Evolutionary conservation across 805 yeast species (phyloP).

Genomic region (Candida insectalens): DNA sequence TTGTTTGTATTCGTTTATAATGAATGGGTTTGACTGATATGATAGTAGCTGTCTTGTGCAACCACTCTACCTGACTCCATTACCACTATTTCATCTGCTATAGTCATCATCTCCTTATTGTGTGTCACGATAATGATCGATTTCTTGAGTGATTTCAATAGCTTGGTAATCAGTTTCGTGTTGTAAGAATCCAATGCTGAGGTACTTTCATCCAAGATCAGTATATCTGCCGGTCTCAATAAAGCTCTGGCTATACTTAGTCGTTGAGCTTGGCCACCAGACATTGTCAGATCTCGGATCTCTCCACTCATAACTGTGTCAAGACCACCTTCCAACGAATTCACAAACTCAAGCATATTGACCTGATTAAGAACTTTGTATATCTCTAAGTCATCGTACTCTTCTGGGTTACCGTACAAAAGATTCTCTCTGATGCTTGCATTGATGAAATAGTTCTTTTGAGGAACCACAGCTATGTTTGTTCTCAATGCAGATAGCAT

Average conservation of each 20-base stretch:
- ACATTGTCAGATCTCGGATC: conserved; percentile 34
- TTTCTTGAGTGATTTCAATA: conserved; percentile 32
- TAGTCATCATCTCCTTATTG: conserved; percentile 51
- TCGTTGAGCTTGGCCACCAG: conserved; percentile 91
- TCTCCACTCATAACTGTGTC: conserved; percentile 48
- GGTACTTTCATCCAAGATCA: conserved; percentile 85
- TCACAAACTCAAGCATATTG: conserved; percentile 45
- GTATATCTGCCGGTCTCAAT: conserved; percentile 49
- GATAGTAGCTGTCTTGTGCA: conserved; percentile 31
- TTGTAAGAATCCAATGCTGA: conserved; percentile 73
- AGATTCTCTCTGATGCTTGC: conserved; percentile 70
- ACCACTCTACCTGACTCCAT: conserved; percentile 38
- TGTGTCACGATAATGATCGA: conserved; percentile 67
- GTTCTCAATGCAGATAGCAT: conserved; percentile 40
- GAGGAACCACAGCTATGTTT: conserved; percentile 63
- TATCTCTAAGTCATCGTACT: conserved; percentile 22
- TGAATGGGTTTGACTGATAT: neutral
- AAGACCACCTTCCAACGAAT: conserved; percentile 45
- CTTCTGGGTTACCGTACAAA: conserved; percentile 40
- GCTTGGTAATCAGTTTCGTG: conserved; percentile 34
- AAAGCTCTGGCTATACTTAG: conserved; percentile 78
- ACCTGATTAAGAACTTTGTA: conserved; percentile 31
- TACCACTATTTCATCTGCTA: conserved; percentile 41
- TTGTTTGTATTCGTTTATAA: conserved; percentile 50
- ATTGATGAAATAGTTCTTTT: conserved; percentile 59